Evolutionary conservation across 352 stramenopile species (phyloP), one percentile per base, ranked within the genome.

Genomic region (Globisporangium paddicum): DNA sequence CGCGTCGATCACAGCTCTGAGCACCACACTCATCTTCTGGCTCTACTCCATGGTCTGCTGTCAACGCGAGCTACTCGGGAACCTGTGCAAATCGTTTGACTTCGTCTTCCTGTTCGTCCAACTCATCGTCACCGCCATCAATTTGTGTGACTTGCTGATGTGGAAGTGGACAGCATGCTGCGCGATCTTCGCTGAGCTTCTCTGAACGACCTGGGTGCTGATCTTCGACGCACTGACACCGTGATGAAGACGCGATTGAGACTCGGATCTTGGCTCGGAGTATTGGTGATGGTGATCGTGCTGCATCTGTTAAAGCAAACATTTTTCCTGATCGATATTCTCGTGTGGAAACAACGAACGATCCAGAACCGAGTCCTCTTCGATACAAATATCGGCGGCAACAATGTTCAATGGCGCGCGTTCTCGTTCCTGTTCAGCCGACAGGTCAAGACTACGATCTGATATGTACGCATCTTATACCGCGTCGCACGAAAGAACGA

Each of bases 51-150:
- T 37, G 5, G 7, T 18, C 16, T 60, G 53, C 38, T 52, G 19
- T n/a, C 40, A 53, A 14, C 54, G 54, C 28, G 2, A 41, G 7
- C 40, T 60, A 2, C 30, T 60, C 5, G 7, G 5, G 14, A 32
- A n/a, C 0, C 61, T 66, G 14, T 13, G 54, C 18, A 63, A 52
- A 5, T 66, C 57, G 16, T 69, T 66, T 5, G 63, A 62, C 25
- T 61, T 62, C 35, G 30, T 23, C 7, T 69, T 62, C 41, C 28
- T 69, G 3, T 44, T 32, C 38, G 23, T 18, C 1, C 41, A 60
- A n/a, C 53, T 60, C 3, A 5, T 52, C 14, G 18, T 28, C 10
- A 23, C 18, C 6, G 38, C 51, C 41, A 18, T 41, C 4, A 44
- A 28, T 16, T 18, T 34, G 11, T 60, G 53, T 8, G 38, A 52